phyloP scores from a whole-genome alignment of 1,284 basidiomycete genomes.

The Veloporphyrellus conicus region DNA sequence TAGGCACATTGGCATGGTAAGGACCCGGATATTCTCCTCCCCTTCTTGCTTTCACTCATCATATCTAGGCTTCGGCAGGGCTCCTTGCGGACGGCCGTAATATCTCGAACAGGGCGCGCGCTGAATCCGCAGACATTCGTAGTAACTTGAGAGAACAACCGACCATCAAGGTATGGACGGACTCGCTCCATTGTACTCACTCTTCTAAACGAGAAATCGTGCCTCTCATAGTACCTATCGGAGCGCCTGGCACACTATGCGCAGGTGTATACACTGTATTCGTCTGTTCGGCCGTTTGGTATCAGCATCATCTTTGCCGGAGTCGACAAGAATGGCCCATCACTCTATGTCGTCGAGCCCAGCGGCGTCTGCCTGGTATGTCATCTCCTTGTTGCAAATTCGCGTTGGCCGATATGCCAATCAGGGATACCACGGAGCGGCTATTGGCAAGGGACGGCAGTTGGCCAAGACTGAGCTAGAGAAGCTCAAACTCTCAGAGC shows the following conservation, averaged over 20 bases:
- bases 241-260: constrained; percentile 86
- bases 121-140: constrained; percentile 78
- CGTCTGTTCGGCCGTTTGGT: constrained; percentile 96
- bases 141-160: constrained; percentile 74
- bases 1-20: constrained; percentile 86
- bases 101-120: constrained; percentile 79
- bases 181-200: constrained; percentile 21
- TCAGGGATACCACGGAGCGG: constrained; percentile 89
- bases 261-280: constrained; percentile 96
- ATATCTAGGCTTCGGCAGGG: constrained; percentile 79
- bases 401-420: constrained; percentile 7
- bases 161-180: constrained; percentile 68
- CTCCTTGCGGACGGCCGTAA: constrained; percentile 93
- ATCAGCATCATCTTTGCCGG: constrained; percentile 89
- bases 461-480: constrained; percentile 98
- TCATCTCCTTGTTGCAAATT: constrained; percentile 12
- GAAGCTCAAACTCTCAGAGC: constrained; percentile 81
- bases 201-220: background rate
- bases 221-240: constrained; percentile 58
- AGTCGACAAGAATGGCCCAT: constrained; percentile 85
- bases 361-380: constrained; percentile 88
- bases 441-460: constrained; percentile 94
- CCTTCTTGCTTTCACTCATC: background rate
- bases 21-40: constrained; percentile 1
- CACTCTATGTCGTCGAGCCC: constrained; percentile 90